Conservation (phyloP, 1,284 basidiomycete genomes). For the Wallemia mellicola region DNA sequence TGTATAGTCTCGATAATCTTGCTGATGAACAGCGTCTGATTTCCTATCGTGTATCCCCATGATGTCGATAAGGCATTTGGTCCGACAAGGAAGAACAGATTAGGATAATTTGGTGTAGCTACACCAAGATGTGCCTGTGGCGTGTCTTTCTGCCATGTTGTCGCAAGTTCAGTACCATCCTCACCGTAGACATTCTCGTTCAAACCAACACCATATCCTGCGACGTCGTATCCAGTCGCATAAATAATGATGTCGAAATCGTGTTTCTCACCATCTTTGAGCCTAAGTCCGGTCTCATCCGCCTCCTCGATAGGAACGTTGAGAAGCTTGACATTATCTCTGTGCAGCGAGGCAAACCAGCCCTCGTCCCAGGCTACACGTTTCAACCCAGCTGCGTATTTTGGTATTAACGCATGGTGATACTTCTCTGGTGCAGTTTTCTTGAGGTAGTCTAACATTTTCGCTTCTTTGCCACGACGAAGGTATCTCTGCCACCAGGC, state of each 20-base stretch:
- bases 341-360: slow-evolving; percentile 10
- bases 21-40: slow-evolving; percentile 1
- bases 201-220: slow-evolving; percentile 9
- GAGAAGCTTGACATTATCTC: slow-evolving; percentile 11
- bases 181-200: slow-evolving; percentile 7
- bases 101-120: slow-evolving; percentile 8
- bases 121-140: slow-evolving; percentile 10
- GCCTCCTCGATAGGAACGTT: slow-evolving; percentile 9
- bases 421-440: slow-evolving; percentile 6
- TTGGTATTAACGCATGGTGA: slow-evolving; percentile 5
- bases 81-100: slow-evolving; percentile 8
- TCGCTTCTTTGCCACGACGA: not conserved
- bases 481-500: not conserved
- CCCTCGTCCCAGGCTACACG: slow-evolving; percentile 9
- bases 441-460: slow-evolving; percentile 6
- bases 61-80: slow-evolving; percentile 7
- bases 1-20: not conserved
- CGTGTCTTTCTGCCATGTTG: not conserved
- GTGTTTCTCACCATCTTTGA: slow-evolving; percentile 8
- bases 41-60: slow-evolving; percentile 8
- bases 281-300: slow-evolving; percentile 8
- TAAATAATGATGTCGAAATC: slow-evolving; percentile 11
- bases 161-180: not conserved
- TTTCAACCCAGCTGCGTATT: slow-evolving; percentile 8
- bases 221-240: slow-evolving; percentile 14